A percentile compares a stretch with the other conserved stretches of the same genome.
Conservation (phyloP, 805 yeast species). For the Saccharomycopsis oosterbeekiorum region DNA sequence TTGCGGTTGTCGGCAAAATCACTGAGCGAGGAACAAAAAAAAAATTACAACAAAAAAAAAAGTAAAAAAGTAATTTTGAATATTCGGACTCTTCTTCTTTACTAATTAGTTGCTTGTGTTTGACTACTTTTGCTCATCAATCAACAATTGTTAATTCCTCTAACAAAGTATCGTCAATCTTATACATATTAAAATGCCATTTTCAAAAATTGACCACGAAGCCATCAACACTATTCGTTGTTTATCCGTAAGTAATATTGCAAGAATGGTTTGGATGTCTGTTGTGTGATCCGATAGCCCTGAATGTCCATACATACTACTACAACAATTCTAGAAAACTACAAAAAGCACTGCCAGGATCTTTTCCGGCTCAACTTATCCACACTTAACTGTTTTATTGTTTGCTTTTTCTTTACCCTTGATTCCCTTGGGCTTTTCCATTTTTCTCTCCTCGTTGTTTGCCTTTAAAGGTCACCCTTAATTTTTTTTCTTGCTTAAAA, state of each 20-base stretch:
- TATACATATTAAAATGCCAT: not conserved
- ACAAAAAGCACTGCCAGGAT: too few relatives aligned
- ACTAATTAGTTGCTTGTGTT: not conserved
- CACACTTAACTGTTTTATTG: too few relatives aligned
- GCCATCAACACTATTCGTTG: conserved; percentile 85
- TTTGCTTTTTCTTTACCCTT: too few relatives aligned
- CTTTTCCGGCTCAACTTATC: too few relatives aligned
- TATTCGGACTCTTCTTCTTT: not conserved
- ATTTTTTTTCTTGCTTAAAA: not conserved
- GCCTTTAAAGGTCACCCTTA: not conserved
- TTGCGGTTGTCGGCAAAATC: not conserved
- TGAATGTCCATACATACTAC: not conserved
- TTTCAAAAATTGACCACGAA: conserved; percentile 52
- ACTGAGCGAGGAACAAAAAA: not conserved
- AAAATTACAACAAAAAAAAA: not conserved
- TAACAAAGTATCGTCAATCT: not conserved
- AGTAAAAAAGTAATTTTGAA: not conserved
- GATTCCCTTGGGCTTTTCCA: too few relatives aligned
- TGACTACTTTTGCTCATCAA: not conserved
- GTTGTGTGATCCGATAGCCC: too few relatives aligned
- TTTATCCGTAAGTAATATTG: conserved; percentile 43
- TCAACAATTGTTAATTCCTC: not conserved
- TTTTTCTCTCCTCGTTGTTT: not conserved
- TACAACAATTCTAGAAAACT: not conserved
- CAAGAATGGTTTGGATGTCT: not conserved